phyloP scores from a whole-genome alignment of 371 early-diverging fungal genomes.

The Mortierella sp. region DNA sequence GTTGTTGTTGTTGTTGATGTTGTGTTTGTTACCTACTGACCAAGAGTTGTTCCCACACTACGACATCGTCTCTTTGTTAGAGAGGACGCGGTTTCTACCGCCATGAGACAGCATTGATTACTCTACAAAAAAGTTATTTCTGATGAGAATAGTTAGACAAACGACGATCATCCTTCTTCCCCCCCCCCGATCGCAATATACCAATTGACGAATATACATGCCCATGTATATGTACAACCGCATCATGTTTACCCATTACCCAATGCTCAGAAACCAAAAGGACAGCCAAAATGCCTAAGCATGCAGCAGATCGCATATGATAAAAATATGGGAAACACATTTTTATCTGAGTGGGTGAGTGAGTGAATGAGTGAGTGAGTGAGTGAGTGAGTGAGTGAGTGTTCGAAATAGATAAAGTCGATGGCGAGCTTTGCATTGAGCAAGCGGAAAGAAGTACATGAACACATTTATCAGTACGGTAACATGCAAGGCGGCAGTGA shows the following conservation, averaged over 20 bases:
- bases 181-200: neutral
- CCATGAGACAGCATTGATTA: no score
- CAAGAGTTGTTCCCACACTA: neutral
- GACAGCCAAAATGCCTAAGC: neutral
- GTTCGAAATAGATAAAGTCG: constrained; percentile 7
- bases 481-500: neutral
- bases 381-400: neutral
- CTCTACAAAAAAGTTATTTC: neutral
- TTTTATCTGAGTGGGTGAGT: no score
- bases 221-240: no score
- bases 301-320: constrained; percentile 3
- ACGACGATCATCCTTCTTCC: neutral
- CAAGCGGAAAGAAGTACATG: neutral
- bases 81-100: neutral
- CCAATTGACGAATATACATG: no score
- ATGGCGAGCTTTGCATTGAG: constrained; percentile 5
- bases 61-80: no score
- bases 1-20: neutral
- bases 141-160: neutral
- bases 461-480: neutral
- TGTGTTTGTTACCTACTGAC: neutral
- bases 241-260: no score
- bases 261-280: constrained; percentile 5
- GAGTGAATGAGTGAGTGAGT: neutral
- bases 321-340: neutral